Conservation (phyloP, 805 yeast genomes). For the Sungouiozyma intestinalis region DNA sequence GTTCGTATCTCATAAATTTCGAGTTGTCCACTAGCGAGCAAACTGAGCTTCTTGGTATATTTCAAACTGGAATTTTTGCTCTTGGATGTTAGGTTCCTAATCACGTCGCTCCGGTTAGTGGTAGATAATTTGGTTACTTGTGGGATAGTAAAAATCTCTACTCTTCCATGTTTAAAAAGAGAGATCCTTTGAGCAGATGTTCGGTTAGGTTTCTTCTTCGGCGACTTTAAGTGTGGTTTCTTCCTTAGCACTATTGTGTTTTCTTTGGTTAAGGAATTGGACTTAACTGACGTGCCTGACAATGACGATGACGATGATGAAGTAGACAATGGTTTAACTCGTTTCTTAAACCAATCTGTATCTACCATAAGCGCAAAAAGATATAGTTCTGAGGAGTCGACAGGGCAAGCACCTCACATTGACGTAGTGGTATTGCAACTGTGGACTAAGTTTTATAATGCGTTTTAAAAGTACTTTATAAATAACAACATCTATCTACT, state of each 20-base stretch:
- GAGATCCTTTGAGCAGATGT: constrained; percentile 25
- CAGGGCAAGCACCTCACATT: too few relatives aligned
- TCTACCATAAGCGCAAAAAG: background rate
- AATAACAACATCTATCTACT: background rate
- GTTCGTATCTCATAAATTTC: constrained; percentile 22
- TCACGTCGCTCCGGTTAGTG: background rate
- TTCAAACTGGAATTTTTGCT: background rate
- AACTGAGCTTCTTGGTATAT: background rate
- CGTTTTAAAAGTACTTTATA: too few relatives aligned
- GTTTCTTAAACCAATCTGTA: background rate
- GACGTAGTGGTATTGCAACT: too few relatives aligned
- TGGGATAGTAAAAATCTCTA: constrained; percentile 11
- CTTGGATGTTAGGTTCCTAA: background rate
- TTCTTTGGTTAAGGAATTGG: background rate
- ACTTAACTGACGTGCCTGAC: background rate
- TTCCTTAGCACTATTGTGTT: background rate
- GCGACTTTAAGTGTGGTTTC: constrained; percentile 3
- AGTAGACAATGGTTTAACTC: background rate
- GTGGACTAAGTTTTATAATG: too few relatives aligned
- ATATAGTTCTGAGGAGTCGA: too few relatives aligned
- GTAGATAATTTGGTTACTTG: background rate
- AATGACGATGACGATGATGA: background rate
- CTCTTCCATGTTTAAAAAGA: constrained; percentile 19
- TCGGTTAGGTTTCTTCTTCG: constrained; percentile 9
- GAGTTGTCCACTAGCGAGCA: constrained; percentile 20